Conservation (phyloP, 2,329 filamentous ascomycete genomes). For the Triangularia setosa region DNA sequence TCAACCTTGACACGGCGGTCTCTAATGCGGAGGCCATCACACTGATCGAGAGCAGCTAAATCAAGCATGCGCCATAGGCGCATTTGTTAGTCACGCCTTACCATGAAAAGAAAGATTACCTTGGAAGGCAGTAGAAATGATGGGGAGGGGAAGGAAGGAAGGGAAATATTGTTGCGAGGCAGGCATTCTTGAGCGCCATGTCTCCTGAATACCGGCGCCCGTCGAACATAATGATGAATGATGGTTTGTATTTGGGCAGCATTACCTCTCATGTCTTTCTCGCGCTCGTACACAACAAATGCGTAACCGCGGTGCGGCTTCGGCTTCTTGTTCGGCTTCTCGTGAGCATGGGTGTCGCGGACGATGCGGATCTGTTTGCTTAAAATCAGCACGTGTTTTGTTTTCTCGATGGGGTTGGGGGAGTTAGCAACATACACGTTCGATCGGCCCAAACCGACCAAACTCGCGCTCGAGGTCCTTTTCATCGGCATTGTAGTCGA, state of each 20-base stretch:
- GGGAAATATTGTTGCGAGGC: constrained; percentile 34
- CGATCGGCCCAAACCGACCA: constrained; percentile 87
- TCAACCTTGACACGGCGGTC: constrained; percentile 90
- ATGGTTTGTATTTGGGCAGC: constrained; percentile 37
- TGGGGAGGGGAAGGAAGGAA: constrained; percentile 28
- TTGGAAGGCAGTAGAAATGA: constrained; percentile 23
- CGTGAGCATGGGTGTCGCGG: constrained; percentile 66
- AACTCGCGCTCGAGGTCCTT: constrained; percentile 92
- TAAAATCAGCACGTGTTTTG: constrained; percentile 18
- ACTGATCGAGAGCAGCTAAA: constrained; percentile 82
- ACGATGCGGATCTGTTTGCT: constrained; percentile 74
- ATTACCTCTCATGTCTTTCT: constrained; percentile 99
- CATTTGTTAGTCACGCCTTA: constrained; percentile 68
- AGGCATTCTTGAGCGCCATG: constrained; percentile 56
- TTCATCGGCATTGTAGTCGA: constrained; percentile 85
- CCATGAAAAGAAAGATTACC: constrained; percentile 38
- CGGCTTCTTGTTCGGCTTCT: constrained; percentile 71
- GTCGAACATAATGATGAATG: constrained; percentile 14
- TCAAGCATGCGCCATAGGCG: constrained; percentile 53
- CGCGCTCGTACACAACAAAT: constrained; percentile 94
- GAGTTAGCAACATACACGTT: constrained; percentile 60
- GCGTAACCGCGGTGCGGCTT: constrained; percentile 87
- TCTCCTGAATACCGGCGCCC: constrained; percentile 39
- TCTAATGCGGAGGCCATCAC: constrained; percentile 87
- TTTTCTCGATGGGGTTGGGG: neutral